phyloP scores from a whole-genome alignment of 495 filamentous ascomycete species.

The Aspergillus funiculosus region DNA sequence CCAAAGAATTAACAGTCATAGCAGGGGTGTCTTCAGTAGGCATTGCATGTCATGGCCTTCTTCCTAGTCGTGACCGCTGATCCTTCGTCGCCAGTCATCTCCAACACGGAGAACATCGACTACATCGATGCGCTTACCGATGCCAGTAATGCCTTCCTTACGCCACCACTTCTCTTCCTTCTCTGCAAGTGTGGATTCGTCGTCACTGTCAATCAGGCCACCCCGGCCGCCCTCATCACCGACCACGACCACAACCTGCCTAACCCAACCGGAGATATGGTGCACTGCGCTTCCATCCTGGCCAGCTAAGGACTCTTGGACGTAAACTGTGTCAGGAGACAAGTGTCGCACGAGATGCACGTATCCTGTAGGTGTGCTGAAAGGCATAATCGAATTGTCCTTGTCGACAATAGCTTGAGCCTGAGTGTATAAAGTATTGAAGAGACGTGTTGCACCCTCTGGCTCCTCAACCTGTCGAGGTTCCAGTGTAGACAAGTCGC shows the following conservation, averaged over 20 bases:
- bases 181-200: constrained; percentile 58
- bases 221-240: constrained; percentile 79
- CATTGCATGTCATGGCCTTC: background rate
- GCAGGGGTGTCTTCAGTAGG: constrained; percentile 23
- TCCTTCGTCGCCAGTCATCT: constrained; percentile 76
- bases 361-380: constrained; percentile 70
- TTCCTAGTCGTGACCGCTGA: constrained; percentile 62
- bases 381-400: constrained; percentile 79
- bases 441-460: constrained; percentile 47
- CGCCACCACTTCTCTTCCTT: constrained; percentile 74
- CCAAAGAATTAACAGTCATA: constrained; percentile 19
- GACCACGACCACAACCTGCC: constrained; percentile 77
- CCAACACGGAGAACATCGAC: constrained; percentile 71
- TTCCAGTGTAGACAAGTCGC: constrained; percentile 44
- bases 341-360: constrained; percentile 80
- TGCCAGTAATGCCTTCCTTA: constrained; percentile 68
- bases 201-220: constrained; percentile 84
- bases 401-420: constrained; percentile 72
- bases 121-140: constrained; percentile 80
- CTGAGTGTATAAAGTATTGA: constrained; percentile 70
- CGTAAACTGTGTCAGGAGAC: constrained; percentile 73
- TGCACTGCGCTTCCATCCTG: constrained; percentile 62
- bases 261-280: constrained; percentile 75
- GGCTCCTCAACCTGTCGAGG: constrained; percentile 35
- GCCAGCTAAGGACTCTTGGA: constrained; percentile 73